Base-by-base conservation (phyloP, 1,284 basidiomycete genomes). In the Fereydounia khargensis region DNA sequence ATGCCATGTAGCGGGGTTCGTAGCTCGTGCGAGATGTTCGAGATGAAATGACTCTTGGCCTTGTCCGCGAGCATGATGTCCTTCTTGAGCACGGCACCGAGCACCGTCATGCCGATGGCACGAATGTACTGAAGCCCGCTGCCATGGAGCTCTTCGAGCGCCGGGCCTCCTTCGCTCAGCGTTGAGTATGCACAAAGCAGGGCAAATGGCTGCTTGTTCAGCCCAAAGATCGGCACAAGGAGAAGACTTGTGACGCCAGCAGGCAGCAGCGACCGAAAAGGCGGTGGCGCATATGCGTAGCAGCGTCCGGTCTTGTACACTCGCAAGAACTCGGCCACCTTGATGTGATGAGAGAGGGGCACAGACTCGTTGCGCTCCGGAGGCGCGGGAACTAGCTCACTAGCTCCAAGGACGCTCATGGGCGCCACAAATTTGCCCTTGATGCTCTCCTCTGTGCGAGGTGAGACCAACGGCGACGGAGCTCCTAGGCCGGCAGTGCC, bases 41-140 rank as follows among this genome's bases (percentile, higher is more conserved):
- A 90, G 55, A 91, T 91, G 76, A 91, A 91, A 43, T 89, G 76
- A 62, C 87, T 85, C 78, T 91, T 74, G 1, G 89, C 87, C 74
- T 95, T 92, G 77, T 96, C 92, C 3, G 92, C 92, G 10, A 95
- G 80, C 37, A 91, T 86, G 86, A 96, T 94, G 30, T 91, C 81
- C 42, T 91, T 83, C 76, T 94, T 91, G 34, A 95, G 81, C 5
- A 95, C 90, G 10, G 91, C 91, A 36, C 89, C 91, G 27, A 97
- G 80, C 48, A 96, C 92, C 62, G 96, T 94, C 39, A 95, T 90
- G 39, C 91, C 90, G 81, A 80, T 79, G 13, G 89, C 89, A 37
- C 91, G 84, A 35, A 95, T 76, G 76, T 94, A 95, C 35, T 91
- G 92, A 23, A 94, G 77, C 65, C 94, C 91, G 71, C 91, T 91